A percentile compares a stretch with the other conserved stretches of the same genome.
These are phyloP conservation scores for Acanthamoeba royreba DNA, from an alignment of 208 protist genomes.

Conservation along the genomic window DNA sequence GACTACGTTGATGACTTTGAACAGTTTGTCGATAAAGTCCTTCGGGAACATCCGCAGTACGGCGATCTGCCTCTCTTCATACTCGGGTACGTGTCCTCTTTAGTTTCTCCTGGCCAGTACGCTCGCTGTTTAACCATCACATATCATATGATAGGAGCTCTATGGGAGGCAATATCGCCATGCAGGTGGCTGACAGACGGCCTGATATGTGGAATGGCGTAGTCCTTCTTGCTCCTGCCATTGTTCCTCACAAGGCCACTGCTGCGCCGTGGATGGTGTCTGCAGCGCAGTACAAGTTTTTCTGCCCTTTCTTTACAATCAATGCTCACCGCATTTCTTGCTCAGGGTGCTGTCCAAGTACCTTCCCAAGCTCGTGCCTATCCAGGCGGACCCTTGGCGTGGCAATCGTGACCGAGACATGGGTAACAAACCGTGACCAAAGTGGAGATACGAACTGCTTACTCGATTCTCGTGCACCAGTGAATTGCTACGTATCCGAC, in stretches of 20 bases:
- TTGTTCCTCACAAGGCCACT: background rate
- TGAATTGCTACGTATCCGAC: background rate
- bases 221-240: background rate
- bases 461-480: too few species aligned
- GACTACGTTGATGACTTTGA: slow-evolving; percentile 30
- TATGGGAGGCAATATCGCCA: slow-evolving; percentile 39
- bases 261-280: background rate
- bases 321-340: too few species aligned
- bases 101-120: too few species aligned
- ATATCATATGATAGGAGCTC: background rate
- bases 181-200: background rate
- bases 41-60: background rate
- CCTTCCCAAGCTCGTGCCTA: background rate
- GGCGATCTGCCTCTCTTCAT: background rate
- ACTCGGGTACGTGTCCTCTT: too few species aligned
- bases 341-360: background rate
- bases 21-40: background rate
- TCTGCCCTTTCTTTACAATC: background rate
- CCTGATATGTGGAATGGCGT: slow-evolving; percentile 8
- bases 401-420: background rate
- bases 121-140: too few species aligned
- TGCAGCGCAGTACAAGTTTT: background rate
- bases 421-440: background rate
- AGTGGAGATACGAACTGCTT: too few species aligned
- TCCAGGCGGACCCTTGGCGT: background rate